These are phyloP conservation scores for Suillus alpinus DNA, from an alignment of 768 basidiomycete species.

Conservation along the genomic window DNA sequence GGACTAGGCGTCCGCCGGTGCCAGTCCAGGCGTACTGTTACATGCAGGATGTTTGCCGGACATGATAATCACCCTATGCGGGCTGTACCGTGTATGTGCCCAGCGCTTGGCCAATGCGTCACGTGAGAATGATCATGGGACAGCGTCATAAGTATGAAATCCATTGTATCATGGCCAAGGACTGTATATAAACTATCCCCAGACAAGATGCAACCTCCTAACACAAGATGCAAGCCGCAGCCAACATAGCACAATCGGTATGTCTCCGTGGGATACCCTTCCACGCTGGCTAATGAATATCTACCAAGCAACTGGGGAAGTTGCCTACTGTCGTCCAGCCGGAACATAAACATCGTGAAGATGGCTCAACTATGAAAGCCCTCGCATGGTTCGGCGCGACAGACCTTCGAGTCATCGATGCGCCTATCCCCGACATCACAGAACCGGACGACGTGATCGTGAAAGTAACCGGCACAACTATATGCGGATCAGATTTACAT, in stretches of 20 bases:
- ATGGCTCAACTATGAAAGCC: conserved; percentile 63
- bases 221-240: conserved; percentile 26
- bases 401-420: conserved; percentile 46
- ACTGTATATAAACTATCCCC: neutral
- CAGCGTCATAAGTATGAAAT: neutral
- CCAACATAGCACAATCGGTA: conserved; percentile 28
- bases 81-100: neutral
- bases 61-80: neutral
- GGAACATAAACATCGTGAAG: conserved; percentile 45
- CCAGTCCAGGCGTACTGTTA: neutral
- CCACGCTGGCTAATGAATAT: neutral
- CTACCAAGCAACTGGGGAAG: conserved; percentile 35
- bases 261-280: conserved; percentile 1
- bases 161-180: neutral
- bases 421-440: conserved; percentile 56
- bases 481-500: conserved; percentile 68
- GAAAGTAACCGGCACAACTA: conserved; percentile 72
- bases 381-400: conserved; percentile 63
- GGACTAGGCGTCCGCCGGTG: neutral
- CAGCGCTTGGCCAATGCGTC: neutral
- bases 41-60: neutral
- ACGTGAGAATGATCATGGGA: neutral
- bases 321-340: conserved; percentile 40
- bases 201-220: neutral
- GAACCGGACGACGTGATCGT: conserved; percentile 76